Evolutionary conservation across 495 filamentous ascomycete genomes (phyloP), one percentile per base, ranked within the genome.

Genomic region (Elasticomyces elasticus): DNA sequence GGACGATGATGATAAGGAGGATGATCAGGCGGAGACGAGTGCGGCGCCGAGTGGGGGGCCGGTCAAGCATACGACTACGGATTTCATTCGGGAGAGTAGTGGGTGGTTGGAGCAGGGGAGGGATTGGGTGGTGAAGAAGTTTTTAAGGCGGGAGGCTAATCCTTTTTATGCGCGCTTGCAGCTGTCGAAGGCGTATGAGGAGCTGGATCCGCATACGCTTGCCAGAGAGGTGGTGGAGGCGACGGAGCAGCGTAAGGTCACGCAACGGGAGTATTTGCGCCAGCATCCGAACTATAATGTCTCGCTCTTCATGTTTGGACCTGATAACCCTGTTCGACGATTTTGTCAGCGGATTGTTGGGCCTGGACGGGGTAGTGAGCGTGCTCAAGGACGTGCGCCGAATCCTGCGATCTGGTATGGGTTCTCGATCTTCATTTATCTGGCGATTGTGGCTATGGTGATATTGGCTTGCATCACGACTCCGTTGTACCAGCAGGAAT

Each of bases 391-490:
- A 19, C 79, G 89, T 0, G 79, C 84, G 51, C 92, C 92, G 1
- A 87, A 91, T 59, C 89, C 85, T 54, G 80, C 83, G 1, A 72
- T 94, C 12, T 97, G 94, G 87, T 95, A 94, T 64, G 70, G 78
- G 5, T 96, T 99, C 66, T 96, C 94, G 0, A 86, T 85, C 9
- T 82, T 99, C 52, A 87, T 97, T 56, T 99, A 99, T 63, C 82
- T 83, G 7, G 84, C 88, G 26, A 96, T 99, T 53, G 86, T 97
- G 44, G 86, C 88, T 41, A 97, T 99, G 92, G 92, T 99, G 17
- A 64, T 97, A 28, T 78, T 99, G 42, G 92, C 92, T 30, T 97
- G 92, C 63, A 73, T 96, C 51, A 95, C 91, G 10, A 99, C 92
- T 2, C 92, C 92, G 1, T 72, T 97, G 17, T 97, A 90, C 64